Conservation (phyloP, 129 eudicot species). For the Dittrichia graveolens region DNA sequence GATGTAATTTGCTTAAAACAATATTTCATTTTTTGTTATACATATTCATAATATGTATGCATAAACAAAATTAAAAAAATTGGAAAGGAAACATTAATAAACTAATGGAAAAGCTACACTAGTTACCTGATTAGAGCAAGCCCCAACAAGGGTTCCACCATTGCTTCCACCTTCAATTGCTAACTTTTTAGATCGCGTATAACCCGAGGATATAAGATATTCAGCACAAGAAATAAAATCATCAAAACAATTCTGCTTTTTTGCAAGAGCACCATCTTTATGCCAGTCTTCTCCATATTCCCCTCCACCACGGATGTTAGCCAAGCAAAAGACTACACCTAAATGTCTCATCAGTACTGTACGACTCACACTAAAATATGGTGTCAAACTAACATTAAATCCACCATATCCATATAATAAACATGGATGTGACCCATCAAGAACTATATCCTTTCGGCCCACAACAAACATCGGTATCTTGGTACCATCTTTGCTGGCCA, state of each 20-base stretch:
- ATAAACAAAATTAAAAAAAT: neutral
- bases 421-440: conserved; percentile 92
- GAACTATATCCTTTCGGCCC: conserved; percentile 61
- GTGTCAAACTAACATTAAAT: conserved; percentile 85
- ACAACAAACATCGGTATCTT: conserved; percentile 83
- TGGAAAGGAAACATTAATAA: neutral
- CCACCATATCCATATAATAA: conserved; percentile 92
- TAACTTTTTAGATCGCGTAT: conserved; percentile 74
- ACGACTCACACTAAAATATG: conserved; percentile 69
- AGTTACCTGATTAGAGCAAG: conserved; percentile 90
- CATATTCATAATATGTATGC: neutral
- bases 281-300: conserved; percentile 99
- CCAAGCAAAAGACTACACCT: conserved; percentile 65
- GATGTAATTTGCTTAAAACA: no score
- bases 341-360: conserved; percentile 68
- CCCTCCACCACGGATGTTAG: conserved; percentile 98
- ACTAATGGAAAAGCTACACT: no score
- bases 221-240: conserved; percentile 88
- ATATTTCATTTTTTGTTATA: no score
- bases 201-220: conserved; percentile 82
- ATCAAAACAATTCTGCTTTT: conserved; percentile 92
- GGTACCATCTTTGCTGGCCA: conserved; percentile 82
- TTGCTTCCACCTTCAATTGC: conserved; percentile 99
- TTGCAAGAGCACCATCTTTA: conserved; percentile 82
- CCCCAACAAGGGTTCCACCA: conserved; percentile 95